Conservation (phyloP, 208 protist species). For the Leptomonas seymouri region DNA sequence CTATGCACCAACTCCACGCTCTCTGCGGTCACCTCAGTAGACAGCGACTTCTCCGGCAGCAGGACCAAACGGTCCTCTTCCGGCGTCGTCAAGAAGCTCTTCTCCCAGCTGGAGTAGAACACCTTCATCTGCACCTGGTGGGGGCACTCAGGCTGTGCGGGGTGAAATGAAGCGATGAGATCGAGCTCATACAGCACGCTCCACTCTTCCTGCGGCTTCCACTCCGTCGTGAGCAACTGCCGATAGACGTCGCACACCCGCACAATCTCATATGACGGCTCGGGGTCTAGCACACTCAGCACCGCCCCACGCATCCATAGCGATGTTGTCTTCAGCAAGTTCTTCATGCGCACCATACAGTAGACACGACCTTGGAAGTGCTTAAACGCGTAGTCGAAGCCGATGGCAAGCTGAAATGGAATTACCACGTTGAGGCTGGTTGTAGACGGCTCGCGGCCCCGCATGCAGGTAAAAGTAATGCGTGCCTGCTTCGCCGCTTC, state of each 20-base stretch:
- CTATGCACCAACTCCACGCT: slow-evolving; percentile 23
- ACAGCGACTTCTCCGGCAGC: slow-evolving; percentile 11
- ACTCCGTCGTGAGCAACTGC: slow-evolving; percentile 57
- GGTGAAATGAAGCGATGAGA: slow-evolving; percentile 36
- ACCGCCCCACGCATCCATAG: slow-evolving; percentile 80
- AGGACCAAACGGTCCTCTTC: slow-evolving; percentile 39
- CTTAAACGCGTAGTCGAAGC: slow-evolving; percentile 61
- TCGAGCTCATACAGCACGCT: slow-evolving; percentile 73
- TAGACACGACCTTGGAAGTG: slow-evolving; percentile 79
- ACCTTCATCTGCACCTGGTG: slow-evolving; percentile 73
- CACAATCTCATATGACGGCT: slow-evolving; percentile 65
- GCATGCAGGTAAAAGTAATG: slow-evolving; percentile 55
- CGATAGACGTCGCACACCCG: slow-evolving; percentile 63
- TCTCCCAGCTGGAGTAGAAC: slow-evolving; percentile 82
- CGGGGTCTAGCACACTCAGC: slow-evolving; percentile 57
- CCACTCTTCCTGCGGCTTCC: slow-evolving; percentile 59
- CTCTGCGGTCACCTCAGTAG: slow-evolving; percentile 27
- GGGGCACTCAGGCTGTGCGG: slow-evolving; percentile 30
- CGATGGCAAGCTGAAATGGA: slow-evolving; percentile 34
- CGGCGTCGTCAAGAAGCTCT: slow-evolving; percentile 34
- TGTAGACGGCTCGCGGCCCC: slow-evolving; percentile 50
- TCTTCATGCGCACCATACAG: slow-evolving; percentile 70
- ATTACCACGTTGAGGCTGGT: slow-evolving; percentile 41
- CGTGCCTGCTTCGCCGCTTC: slow-evolving; percentile 27
- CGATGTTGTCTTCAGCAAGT: slow-evolving; percentile 61